phyloP scores from a whole-genome alignment of 2,329 filamentous ascomycete species.

The Podosphaera xanthii region DNA sequence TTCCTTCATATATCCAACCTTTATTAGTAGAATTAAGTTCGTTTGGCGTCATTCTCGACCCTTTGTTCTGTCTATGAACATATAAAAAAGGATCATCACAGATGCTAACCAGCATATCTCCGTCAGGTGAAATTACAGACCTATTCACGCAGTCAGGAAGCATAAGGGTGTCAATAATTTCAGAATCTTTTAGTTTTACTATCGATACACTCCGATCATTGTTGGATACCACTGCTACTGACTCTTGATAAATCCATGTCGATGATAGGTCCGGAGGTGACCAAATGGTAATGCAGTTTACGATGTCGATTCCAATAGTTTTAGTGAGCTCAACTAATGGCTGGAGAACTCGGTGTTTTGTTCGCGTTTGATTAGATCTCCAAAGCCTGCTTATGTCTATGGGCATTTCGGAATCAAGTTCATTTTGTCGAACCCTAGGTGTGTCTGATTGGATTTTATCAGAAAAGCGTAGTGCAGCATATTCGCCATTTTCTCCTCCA shows the following conservation, averaged over 20 bases:
- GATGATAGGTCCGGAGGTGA: conserved; percentile 19
- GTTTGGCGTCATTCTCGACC: conserved; percentile 1
- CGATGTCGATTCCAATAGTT: conserved; percentile 34
- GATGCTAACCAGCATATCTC: conserved; percentile 55
- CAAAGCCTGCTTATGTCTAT: conserved; percentile 22
- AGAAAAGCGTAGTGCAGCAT: conserved; percentile 22
- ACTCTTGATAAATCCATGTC: conserved; percentile 23
- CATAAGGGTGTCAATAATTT: conserved; percentile 44
- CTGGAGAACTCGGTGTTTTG: neutral
- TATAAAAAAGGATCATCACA: conserved; percentile 75
- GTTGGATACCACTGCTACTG: conserved; percentile 58
- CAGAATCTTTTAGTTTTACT: conserved; percentile 49
- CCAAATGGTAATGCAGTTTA: conserved; percentile 45
- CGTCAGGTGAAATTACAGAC: conserved; percentile 80
- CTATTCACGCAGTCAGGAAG: conserved; percentile 82
- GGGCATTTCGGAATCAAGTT: conserved; percentile 34
- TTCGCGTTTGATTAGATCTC: conserved; percentile 3
- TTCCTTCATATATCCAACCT: conserved; percentile 28
- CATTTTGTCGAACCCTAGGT: conserved; percentile 12
- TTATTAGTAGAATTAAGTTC: conserved; percentile 11
- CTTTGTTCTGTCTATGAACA: conserved; percentile 38
- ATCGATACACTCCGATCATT: conserved; percentile 78
- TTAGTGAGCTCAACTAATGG: conserved; percentile 23
- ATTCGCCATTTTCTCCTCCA: conserved; percentile 72
- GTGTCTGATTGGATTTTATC: conserved; percentile 1